phyloP scores from a whole-genome alignment of 2,329 filamentous ascomycete species.

The Hyphodiscus sp. region DNA sequence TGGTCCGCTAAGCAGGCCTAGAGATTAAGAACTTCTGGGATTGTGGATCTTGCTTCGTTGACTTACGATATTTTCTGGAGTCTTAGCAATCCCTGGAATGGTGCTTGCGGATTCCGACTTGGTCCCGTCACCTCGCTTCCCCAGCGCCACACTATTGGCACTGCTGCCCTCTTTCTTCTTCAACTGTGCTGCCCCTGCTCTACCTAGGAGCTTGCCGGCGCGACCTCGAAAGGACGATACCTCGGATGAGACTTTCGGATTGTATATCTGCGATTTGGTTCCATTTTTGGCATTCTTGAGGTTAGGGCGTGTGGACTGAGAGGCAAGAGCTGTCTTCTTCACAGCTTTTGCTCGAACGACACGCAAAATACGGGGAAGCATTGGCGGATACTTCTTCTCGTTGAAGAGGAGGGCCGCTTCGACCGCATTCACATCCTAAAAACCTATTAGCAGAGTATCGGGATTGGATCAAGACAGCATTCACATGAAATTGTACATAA shows the following conservation, averaged over 20 bases:
- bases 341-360: slow-evolving; percentile 64
- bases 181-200: slow-evolving; percentile 48
- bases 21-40: too few species aligned
- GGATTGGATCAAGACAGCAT: slow-evolving; percentile 19
- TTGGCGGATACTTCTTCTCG: slow-evolving; percentile 87
- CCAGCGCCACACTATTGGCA: slow-evolving; percentile 23
- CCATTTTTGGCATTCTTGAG: slow-evolving; percentile 31
- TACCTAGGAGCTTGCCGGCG: slow-evolving; percentile 66
- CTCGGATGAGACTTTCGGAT: slow-evolving; percentile 63
- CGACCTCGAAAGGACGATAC: slow-evolving; percentile 68
- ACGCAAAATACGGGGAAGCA: slow-evolving; percentile 83
- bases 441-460: slow-evolving; percentile 14
- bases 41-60: too few species aligned
- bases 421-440: slow-evolving; percentile 72
- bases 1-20: too few species aligned
- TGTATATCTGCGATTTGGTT: slow-evolving; percentile 43
- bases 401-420: slow-evolving; percentile 85
- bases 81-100: slow-evolving; percentile 37
- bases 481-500: slow-evolving; percentile 86
- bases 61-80: slow-evolving; percentile 59
- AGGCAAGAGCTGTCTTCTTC: slow-evolving; percentile 32
- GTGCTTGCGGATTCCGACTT: slow-evolving; percentile 5
- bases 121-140: slow-evolving; percentile 13
- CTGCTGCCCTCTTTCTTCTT: slow-evolving; percentile 25
- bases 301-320: slow-evolving; percentile 7